phyloP scores from a whole-genome alignment of 2,329 filamentous ascomycete species.

The Plectosphaerella cucumerina region DNA sequence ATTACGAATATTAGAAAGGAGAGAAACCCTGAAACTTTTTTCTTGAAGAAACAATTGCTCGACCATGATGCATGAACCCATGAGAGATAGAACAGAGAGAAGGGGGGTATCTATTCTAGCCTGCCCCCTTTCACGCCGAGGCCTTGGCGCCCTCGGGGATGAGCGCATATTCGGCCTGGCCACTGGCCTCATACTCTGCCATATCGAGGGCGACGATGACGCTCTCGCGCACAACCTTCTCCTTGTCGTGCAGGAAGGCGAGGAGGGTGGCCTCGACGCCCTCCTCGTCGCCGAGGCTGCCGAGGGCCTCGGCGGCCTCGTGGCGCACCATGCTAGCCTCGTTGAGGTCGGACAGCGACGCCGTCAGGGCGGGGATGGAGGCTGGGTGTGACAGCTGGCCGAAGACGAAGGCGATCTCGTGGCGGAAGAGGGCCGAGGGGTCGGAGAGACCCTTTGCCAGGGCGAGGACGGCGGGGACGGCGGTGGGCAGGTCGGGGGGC shows the following conservation, averaged over 20 bases:
- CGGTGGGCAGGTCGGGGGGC: slow-evolving; percentile 84
- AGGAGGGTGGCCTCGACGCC: slow-evolving; percentile 85
- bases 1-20: not conserved
- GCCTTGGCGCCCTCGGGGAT: slow-evolving; percentile 61
- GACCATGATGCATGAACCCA: slow-evolving; percentile 5
- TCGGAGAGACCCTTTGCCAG: slow-evolving; percentile 84
- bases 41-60: slow-evolving; percentile 1
- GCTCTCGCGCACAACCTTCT: slow-evolving; percentile 91
- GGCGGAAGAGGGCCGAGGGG: slow-evolving; percentile 86
- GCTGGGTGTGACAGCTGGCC: slow-evolving; percentile 93
- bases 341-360: slow-evolving; percentile 69
- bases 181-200: slow-evolving; percentile 92
- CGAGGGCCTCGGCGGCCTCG: slow-evolving; percentile 93
- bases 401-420: slow-evolving; percentile 98
- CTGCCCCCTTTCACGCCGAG: slow-evolving; percentile 23
- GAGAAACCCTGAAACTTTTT: slow-evolving; percentile 7
- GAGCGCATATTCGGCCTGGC: slow-evolving; percentile 86
- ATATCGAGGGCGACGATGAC: slow-evolving; percentile 95
- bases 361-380: slow-evolving; percentile 86
- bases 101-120: slow-evolving; percentile 2
- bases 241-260: slow-evolving; percentile 81
- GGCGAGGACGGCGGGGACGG: slow-evolving; percentile 79
- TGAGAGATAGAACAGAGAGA: slow-evolving; percentile 6
- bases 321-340: slow-evolving; percentile 97
- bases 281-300: slow-evolving; percentile 87